These are phyloP conservation scores for Xylaria longipes DNA, from an alignment of 495 filamentous ascomycete species.

Conservation along the genomic window DNA sequence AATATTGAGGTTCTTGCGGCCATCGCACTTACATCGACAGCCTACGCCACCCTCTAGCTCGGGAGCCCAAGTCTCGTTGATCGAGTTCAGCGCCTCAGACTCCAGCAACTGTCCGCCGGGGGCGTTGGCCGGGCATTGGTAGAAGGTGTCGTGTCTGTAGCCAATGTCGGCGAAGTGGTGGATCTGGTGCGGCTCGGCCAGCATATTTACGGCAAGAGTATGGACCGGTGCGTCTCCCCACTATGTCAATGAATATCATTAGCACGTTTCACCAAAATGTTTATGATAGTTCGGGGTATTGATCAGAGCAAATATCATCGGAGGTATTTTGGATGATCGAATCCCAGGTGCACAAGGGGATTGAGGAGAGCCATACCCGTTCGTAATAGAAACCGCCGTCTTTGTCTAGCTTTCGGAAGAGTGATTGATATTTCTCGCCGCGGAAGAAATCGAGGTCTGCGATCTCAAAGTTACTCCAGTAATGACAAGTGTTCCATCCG, in stretches of 20 bases:
- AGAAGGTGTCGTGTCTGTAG: slow-evolving; percentile 58
- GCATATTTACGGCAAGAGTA: slow-evolving; percentile 57
- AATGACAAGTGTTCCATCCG: slow-evolving; percentile 61
- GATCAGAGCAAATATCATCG: background rate
- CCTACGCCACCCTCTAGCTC: slow-evolving; percentile 49
- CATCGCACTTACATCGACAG: slow-evolving; percentile 54
- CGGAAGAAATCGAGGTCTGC: slow-evolving; percentile 61
- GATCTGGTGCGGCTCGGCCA: slow-evolving; percentile 54
- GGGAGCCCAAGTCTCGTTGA: slow-evolving; percentile 33
- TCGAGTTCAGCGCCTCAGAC: slow-evolving; percentile 38
- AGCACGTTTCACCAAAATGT: background rate
- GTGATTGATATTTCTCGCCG: slow-evolving; percentile 52
- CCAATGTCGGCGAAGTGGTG: slow-evolving; percentile 63
- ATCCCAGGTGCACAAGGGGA: background rate
- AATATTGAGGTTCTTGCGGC: slow-evolving; percentile 42
- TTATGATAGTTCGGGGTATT: background rate
- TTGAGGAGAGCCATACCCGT: slow-evolving; percentile 40
- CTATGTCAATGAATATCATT: slow-evolving; percentile 29
- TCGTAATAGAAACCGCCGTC: slow-evolving; percentile 62
- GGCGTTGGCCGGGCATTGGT: slow-evolving; percentile 54
- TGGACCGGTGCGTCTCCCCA: slow-evolving; percentile 66
- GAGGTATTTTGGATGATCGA: background rate
- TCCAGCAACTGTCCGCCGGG: slow-evolving; percentile 46
- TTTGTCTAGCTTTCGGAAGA: slow-evolving; percentile 54
- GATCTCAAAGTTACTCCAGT: slow-evolving; percentile 67